Percentiles rank a stretch among this genome's conserved stretches.
These are phyloP conservation scores for Fistulinella prunicolor DNA, from an alignment of 768 basidiomycete species.

Conservation along the genomic window DNA sequence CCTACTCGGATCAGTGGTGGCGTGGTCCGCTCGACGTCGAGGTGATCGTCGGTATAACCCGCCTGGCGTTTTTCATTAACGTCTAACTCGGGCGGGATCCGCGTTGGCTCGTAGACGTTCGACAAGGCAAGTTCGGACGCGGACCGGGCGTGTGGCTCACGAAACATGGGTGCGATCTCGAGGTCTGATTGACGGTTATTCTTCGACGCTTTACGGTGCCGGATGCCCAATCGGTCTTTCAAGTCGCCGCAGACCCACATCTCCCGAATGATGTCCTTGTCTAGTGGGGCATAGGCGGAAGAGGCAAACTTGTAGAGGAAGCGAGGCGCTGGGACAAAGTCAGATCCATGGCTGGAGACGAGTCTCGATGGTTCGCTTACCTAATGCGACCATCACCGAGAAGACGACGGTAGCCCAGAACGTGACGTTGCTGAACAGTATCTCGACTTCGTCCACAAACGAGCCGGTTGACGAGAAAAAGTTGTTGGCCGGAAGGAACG, in stretches of 20 bases:
- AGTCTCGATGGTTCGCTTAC: conserved; percentile 37
- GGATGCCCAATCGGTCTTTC: conserved; percentile 75
- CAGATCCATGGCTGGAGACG: conserved; percentile 10
- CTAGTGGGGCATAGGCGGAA: conserved; percentile 71
- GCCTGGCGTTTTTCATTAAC: conserved; percentile 11
- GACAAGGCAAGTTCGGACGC: conserved; percentile 53
- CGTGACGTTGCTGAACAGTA: conserved; percentile 73
- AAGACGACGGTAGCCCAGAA: conserved; percentile 85
- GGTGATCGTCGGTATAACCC: neutral
- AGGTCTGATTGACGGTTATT: conserved; percentile 36
- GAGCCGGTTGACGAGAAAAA: conserved; percentile 72
- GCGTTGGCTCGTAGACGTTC: conserved; percentile 48
- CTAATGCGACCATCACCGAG: conserved; percentile 66
- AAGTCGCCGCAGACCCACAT: conserved; percentile 84
- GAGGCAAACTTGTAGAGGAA: conserved; percentile 74
- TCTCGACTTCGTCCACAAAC: conserved; percentile 67
- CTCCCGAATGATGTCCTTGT: conserved; percentile 90
- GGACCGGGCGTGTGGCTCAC: conserved; percentile 59
- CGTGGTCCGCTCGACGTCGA: conserved; percentile 1
- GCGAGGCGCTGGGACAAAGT: conserved; percentile 62
- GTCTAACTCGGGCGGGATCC: conserved; percentile 27
- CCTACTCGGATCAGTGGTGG: conserved; percentile 13
- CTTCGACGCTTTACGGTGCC: conserved; percentile 55
- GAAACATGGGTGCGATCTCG: conserved; percentile 74
- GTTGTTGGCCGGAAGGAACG: conserved; percentile 66